phyloP scores from a whole-genome alignment of 2,329 filamentous ascomycete genomes.

The Cordyceps pruinosa region DNA sequence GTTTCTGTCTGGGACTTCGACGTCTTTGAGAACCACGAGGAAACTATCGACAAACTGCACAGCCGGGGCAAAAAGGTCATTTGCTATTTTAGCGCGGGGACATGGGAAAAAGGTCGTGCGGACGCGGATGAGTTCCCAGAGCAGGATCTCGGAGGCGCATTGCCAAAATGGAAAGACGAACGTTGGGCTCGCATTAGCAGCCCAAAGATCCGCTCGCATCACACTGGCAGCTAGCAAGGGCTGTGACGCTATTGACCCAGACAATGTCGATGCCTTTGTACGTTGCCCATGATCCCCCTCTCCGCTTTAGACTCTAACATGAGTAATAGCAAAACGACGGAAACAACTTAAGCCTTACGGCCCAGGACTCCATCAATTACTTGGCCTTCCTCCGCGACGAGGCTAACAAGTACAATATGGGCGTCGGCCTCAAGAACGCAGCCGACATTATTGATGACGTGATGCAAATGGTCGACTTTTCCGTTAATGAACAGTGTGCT shows the following conservation, averaged over 20 bases:
- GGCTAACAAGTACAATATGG: conserved; percentile 47
- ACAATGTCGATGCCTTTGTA: conserved; percentile 62
- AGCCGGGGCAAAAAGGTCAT: conserved; percentile 55
- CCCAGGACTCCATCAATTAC: conserved; percentile 49
- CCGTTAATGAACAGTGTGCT: conserved; percentile 66
- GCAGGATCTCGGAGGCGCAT: conserved; percentile 48
- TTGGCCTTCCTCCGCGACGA: conserved; percentile 52
- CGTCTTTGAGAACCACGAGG: conserved; percentile 46
- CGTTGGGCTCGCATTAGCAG: conserved; percentile 57
- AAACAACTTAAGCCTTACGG: conserved; percentile 54
- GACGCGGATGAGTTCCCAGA: conserved; percentile 50
- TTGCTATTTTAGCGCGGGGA: conserved; percentile 70
- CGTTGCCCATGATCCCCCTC: conserved; percentile 19
- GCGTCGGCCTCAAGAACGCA: conserved; percentile 63
- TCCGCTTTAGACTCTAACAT: not conserved
- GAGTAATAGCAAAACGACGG: conserved; percentile 41
- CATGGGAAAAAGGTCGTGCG: conserved; percentile 55
- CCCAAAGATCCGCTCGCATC: conserved; percentile 52
- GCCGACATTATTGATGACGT: conserved; percentile 48
- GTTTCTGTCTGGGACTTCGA: conserved; percentile 44
- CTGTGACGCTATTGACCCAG: conserved; percentile 63
- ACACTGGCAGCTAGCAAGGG: conserved; percentile 53
- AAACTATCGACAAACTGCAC: conserved; percentile 46
- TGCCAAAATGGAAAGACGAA: conserved; percentile 62
- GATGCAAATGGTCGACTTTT: conserved; percentile 50